phyloP scores from a whole-genome alignment of 306 rosid genomes.

The Notholithocarpus densiflorus region DNA sequence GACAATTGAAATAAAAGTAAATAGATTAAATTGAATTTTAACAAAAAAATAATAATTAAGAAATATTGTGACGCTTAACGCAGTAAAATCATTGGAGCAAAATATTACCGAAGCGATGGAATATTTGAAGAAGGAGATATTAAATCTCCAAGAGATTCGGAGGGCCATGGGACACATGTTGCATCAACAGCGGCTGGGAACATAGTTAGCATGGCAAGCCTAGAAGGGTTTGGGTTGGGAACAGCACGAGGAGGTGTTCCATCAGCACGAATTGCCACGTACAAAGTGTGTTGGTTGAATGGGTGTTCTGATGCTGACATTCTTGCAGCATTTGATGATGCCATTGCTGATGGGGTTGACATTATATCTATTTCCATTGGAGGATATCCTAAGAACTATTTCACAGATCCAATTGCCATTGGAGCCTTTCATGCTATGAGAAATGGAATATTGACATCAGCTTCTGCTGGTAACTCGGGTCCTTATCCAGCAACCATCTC shows the following conservation, averaged over 20 bases:
- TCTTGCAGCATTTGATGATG: constrained; percentile 57
- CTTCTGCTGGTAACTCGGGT: constrained; percentile 34
- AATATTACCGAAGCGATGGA: constrained; percentile 17
- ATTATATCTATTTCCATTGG: constrained; percentile 33
- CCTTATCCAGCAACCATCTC: constrained; percentile 7
- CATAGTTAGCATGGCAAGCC: constrained; percentile 27
- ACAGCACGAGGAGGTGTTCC: constrained; percentile 52
- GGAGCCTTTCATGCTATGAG: constrained; percentile 54
- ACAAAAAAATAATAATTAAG: neutral
- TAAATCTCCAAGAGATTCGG: constrained; percentile 36
- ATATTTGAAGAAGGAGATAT: neutral
- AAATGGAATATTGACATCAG: constrained; percentile 37
- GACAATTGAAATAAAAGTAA: no score
- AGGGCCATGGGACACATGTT: constrained; percentile 54
- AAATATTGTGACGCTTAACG: neutral
- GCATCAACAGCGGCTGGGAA: constrained; percentile 51
- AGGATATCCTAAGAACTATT: constrained; percentile 3
- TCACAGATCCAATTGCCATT: constrained; percentile 22
- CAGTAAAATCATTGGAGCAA: constrained; percentile 56
- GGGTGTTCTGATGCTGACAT: constrained; percentile 31
- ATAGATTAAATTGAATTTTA: no score
- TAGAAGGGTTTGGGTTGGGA: constrained; percentile 36
- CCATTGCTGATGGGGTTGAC: constrained; percentile 59
- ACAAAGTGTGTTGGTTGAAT: constrained; percentile 46
- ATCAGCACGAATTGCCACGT: constrained; percentile 50